phyloP scores from a whole-genome alignment of 495 filamentous ascomycete genomes.

The Aspergillus biplanus region DNA sequence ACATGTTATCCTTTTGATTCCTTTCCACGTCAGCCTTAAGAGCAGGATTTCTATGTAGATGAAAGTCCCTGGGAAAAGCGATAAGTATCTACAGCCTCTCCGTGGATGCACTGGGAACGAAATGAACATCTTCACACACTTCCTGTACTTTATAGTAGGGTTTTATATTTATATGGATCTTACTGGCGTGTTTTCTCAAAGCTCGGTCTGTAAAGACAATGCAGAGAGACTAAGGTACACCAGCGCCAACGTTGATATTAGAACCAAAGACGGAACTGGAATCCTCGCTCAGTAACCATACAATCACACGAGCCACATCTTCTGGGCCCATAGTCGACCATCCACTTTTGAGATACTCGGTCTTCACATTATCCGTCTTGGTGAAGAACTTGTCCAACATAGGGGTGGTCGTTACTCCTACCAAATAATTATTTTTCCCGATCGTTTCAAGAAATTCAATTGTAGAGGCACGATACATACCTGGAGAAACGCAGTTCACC shows the following conservation, averaged over 20 bases:
- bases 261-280: conserved; percentile 10
- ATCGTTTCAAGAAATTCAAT: too few species aligned
- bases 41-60: too few species aligned
- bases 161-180: too few species aligned
- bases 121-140: too few species aligned
- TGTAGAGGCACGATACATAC: conserved; percentile 1
- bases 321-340: background rate
- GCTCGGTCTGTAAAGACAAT: too few species aligned
- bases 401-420: conserved; percentile 14
- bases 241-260: conserved; percentile 20
- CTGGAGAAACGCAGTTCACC: conserved; percentile 18
- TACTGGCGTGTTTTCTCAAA: too few species aligned
- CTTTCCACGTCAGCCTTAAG: too few species aligned
- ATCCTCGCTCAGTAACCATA: conserved; percentile 15
- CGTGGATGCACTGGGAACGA: too few species aligned
- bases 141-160: too few species aligned
- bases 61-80: too few species aligned
- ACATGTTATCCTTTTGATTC: too few species aligned
- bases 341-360: background rate
- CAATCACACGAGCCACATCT: conserved; percentile 16
- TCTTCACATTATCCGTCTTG: background rate
- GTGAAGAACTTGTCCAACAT: conserved; percentile 7
- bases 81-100: too few species aligned
- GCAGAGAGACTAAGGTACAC: background rate
- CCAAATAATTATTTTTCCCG: conserved; percentile 38